Evolutionary conservation across 495 filamentous ascomycete species (phyloP), one percentile per base, ranked within the genome.

Genomic region (Xylaria venustula): DNA sequence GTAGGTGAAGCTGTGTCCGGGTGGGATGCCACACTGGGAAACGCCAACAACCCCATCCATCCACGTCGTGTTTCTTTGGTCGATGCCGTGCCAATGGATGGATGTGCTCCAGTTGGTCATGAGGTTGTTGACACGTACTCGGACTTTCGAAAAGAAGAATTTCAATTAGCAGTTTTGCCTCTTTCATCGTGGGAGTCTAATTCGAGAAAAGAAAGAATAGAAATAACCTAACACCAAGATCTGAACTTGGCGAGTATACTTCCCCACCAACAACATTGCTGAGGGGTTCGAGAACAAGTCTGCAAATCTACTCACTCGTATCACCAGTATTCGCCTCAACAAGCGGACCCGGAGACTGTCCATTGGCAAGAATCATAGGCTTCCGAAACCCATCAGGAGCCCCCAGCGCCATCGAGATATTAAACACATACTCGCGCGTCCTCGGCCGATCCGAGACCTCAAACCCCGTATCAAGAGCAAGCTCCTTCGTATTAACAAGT

Each of bases 331-430:
- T 73, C 23, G 75, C 75, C 62, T 79, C 73, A 56, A 87, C 79
- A 14, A 82, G 62, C 6, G 84, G 84, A 0, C 85, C 84, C 0
- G 84, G 84, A 34, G 78, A 78, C 42, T 76, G 76, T n/a, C 78
- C 80, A 65, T 87, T 85, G 64, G 86, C 78, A 9, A 75, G 71
- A 40, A 83, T 71, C 77, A 84, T 80, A 2, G 73, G 76, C 19
- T 83, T 75, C 26, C 65, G 72, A 23, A 83, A 78, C 3, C 81
- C 78, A 63, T 87, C 84, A 1, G 84, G 85, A 9, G 66, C 55
- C 11, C 68, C 70, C 2, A 60, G 46, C 8, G 62, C 67, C 23
- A 64, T 50, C 28, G 64, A 36, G 19, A 72, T 62, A 17, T 74
- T 65, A 41, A 76, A 70, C 46, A 58, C 60, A 28, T 65, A 72